A percentile compares a stretch with the other conserved stretches of the same genome.
phyloP scores from a whole-genome alignment of 176 grass and related monocot species.

The Oryza officinalis region DNA sequence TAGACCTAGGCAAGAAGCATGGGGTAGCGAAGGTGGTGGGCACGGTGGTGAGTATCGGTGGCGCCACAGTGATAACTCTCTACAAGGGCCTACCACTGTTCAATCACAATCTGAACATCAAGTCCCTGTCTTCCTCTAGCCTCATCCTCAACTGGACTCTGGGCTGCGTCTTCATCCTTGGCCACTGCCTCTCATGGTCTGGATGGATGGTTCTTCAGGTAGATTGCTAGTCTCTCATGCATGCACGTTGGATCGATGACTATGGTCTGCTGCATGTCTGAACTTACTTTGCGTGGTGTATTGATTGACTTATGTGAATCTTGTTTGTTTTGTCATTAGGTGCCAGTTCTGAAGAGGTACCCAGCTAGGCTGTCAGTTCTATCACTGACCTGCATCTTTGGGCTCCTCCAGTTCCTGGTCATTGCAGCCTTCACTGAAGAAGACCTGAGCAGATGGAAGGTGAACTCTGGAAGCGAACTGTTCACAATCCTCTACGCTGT shows the following conservation, averaged over 20 bases:
- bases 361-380: slow-evolving; percentile 82
- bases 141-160: slow-evolving; percentile 85
- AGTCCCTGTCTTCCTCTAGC: slow-evolving; percentile 44
- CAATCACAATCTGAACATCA: slow-evolving; percentile 36
- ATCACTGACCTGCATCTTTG: slow-evolving; percentile 74
- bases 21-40: slow-evolving; percentile 83
- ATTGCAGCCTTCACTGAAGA: slow-evolving; percentile 78
- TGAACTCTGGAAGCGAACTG: slow-evolving; percentile 71
- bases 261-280: background rate
- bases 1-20: slow-evolving; percentile 62
- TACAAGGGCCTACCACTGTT: slow-evolving; percentile 91
- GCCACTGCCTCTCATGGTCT: slow-evolving; percentile 85
- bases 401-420: slow-evolving; percentile 75
- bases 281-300: background rate
- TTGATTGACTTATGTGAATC: background rate
- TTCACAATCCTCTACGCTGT: slow-evolving; percentile 92
- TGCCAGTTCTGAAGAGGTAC: slow-evolving; percentile 82
- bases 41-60: slow-evolving; percentile 85
- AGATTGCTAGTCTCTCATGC: background rate
- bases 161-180: slow-evolving; percentile 85
- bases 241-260: background rate
- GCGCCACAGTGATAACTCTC: slow-evolving; percentile 84
- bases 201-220: slow-evolving; percentile 97
- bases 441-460: slow-evolving; percentile 78
- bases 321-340: slow-evolving; percentile 26